Percentiles rank a stretch among this genome's conserved stretches.
Conservation (phyloP, 768 basidiomycete genomes). For the Podaxis sp. region DNA sequence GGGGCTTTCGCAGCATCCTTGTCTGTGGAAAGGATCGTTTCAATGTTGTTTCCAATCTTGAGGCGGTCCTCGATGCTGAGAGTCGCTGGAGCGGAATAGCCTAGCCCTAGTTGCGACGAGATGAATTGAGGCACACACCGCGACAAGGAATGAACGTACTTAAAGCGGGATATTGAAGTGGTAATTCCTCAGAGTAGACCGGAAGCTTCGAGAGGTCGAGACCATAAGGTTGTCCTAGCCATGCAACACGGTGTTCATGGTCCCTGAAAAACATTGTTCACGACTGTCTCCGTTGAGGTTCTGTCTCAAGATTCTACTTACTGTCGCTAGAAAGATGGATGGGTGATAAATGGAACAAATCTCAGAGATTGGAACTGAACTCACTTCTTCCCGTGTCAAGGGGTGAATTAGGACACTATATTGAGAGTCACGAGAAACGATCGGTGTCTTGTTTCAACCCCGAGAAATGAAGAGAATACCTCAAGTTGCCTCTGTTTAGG, state of each 20-base stretch:
- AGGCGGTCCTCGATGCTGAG: conserved; percentile 62
- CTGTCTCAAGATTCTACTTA: conserved; percentile 28
- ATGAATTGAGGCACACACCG: neutral
- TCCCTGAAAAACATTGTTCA: conserved; percentile 42
- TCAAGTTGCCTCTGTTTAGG: conserved; percentile 64
- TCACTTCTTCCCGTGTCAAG: conserved; percentile 66
- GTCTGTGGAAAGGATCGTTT: conserved; percentile 56
- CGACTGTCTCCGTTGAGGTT: neutral
- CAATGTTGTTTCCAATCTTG: conserved; percentile 60
- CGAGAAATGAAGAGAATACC: conserved; percentile 38
- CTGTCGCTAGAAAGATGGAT: conserved; percentile 40
- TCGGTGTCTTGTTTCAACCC: neutral
- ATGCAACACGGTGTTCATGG: conserved; percentile 67
- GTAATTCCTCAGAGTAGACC: conserved; percentile 50
- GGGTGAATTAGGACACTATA: conserved; percentile 75
- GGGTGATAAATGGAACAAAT: neutral
- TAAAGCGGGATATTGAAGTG: conserved; percentile 66
- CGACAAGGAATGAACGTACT: conserved; percentile 38
- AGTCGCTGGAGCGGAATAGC: conserved; percentile 59
- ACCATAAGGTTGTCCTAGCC: conserved; percentile 73
- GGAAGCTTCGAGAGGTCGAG: conserved; percentile 62
- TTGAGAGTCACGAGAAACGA: neutral
- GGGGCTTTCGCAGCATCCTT: conserved; percentile 72
- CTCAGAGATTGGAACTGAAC: conserved; percentile 19
- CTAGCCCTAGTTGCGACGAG: conserved; percentile 47